Evolutionary conservation across 306 rosid species (phyloP).

Genomic region (Rubus idaeus): DNA sequence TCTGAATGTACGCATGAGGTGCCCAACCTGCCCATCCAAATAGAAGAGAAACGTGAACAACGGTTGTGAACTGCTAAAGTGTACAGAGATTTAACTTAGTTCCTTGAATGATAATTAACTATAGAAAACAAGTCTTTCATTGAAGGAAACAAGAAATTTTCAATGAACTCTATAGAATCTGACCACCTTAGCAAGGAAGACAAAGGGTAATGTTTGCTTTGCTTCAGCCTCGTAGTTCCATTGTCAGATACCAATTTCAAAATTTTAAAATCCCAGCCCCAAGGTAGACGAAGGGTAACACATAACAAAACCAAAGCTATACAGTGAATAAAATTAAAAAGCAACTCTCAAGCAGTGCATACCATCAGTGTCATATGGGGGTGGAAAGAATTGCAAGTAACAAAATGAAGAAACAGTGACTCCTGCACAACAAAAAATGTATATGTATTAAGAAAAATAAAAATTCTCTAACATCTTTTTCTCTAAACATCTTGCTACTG

Average conservation of each 20-base stretch:
- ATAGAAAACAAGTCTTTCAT: neutral
- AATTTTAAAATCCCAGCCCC: neutral
- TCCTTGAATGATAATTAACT: neutral
- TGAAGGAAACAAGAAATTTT: neutral
- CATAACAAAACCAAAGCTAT: neutral
- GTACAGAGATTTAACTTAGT: neutral
- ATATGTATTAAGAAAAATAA: neutral
- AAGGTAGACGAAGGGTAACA: neutral
- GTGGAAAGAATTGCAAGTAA: conserved; percentile 95
- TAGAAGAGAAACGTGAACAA: neutral
- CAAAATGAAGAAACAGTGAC: conserved; percentile 66
- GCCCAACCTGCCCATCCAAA: conserved; percentile 70
- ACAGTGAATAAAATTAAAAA: conserved; percentile 7
- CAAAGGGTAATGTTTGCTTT: neutral
- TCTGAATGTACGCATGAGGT: conserved; percentile 79
- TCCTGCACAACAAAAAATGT: conserved; percentile 47
- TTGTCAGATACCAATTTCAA: neutral
- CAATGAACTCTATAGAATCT: neutral
- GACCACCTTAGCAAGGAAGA: neutral
- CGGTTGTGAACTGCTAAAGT: neutral
- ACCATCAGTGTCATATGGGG: conserved; percentile 80
- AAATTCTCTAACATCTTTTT: neutral
- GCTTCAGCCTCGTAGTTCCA: neutral
- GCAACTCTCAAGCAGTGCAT: conserved; percentile 27
- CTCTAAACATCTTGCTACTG: neutral